Base-by-base conservation (phyloP, 1,284 basidiomycete genomes). In the Rugosomyces carneus region DNA sequence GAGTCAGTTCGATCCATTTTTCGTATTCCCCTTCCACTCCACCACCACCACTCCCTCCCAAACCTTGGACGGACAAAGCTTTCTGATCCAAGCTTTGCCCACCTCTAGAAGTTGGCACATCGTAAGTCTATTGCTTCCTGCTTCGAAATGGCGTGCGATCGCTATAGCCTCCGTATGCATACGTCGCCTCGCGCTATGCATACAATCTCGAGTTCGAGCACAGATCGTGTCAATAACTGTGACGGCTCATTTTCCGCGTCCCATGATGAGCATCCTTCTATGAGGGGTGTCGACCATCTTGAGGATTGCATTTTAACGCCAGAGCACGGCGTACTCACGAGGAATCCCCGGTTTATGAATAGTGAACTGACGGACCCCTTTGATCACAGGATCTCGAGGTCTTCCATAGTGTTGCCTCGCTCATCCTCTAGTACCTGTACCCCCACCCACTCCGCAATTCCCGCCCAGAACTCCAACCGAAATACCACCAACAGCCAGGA, bases 291-390 rank as follows among this genome's bases (percentile, higher is more conserved):
- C n/a, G n/a, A n/a, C 36, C 29, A 29, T 41, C 15, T 37, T 32
- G 29, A 31, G 4, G 7, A 31, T 4, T 31, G 29, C 48, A 35
- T 48, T 53, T 36, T 57, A 5, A 10, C 52, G 47, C 56, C 44
- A 39, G 41, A 42, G 37, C 42, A 45, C 51, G 40, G 50, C 47
- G 29, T 34, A 51, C 50, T 24, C 48, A 26, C 34, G 23, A 43
- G 32, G 20, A 38, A 44, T 21, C 50, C 51, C 41, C 29, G 44
- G 56, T 48, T 56, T 56, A 45, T 61, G 42, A 60, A 66, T 54
- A 55, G 60, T 58, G 62, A 68, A 63, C 69, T 71, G 60, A 71
- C 66, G 15, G 50, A 51, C 57, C 63, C 62, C 53, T 59, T 60
- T 59, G 58, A 59, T 62, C 65, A 55, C 61, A 69, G 68, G 63